Base-by-base conservation (phyloP, 441 rosid species). In the Corymbia citriodora region DNA sequence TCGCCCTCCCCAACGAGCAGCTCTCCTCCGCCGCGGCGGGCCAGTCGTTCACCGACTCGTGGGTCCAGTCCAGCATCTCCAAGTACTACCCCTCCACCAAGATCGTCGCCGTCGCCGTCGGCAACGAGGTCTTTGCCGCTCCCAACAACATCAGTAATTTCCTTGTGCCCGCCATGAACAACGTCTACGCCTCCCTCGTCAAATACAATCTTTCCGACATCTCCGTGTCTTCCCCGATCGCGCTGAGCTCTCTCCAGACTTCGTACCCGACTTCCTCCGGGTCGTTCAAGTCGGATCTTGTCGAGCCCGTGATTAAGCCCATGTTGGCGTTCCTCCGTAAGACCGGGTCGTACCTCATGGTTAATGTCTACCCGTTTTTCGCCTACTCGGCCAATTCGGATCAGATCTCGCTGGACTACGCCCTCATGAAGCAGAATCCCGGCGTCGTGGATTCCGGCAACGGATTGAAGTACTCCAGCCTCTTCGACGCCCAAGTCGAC, bases 261-360 rank as follows among this genome's bases (percentile, higher is more conserved):
- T 98, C 99, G 3, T 97, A 96, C 89, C 99, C 99, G 2, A 81
- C 99, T 3, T 98, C 99, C 0, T 83, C 98, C 90, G 99, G 99
- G 55, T 92, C 97, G 3, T 98, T 98, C 91, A 94, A 96, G 87
- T 63, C 94, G 65, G 95, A 93, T 1, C 89, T 97, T 88, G 48
- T 94, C n/a, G 95, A 92, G 91, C 95, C 98, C 48, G 97, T 93
- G 2, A 93, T 98, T 27, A 95, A 93, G 93, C 99, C 99, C 61
- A 96, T 98, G 97, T 82, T 98, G 89, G 95, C 94, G 54, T 92
- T 98, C 40, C 88, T 98, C 1, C 94, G 93, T 23, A 92, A 94
- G 89, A 92, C 97, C 21, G 94, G 93, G 15, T 98, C 98, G 3
- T 94, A 94, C 92, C 90, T 98, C 1, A 98, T 98, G 99, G 94